A percentile compares a stretch with the other conserved stretches of the same genome.
These are phyloP conservation scores for Phytophthora constricta DNA, from an alignment of 352 stramenopile genomes.

Conservation along the genomic window DNA sequence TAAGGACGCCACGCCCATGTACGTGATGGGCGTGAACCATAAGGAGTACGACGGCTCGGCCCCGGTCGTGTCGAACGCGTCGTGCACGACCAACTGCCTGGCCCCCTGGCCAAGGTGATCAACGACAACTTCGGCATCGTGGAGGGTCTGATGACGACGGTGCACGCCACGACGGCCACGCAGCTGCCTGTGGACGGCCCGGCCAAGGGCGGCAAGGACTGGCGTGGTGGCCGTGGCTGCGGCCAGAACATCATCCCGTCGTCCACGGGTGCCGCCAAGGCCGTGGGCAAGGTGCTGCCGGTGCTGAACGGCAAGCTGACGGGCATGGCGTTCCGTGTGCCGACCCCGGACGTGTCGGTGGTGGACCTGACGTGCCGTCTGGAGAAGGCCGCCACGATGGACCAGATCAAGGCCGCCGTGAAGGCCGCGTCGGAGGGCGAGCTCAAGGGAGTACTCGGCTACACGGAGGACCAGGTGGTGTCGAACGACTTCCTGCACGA, in stretches of 20 bases:
- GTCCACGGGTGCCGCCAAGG: slow-evolving; percentile 96
- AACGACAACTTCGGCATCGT: slow-evolving; percentile 98
- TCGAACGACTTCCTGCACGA: slow-evolving; percentile 97
- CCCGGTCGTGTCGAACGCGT: slow-evolving; percentile 98
- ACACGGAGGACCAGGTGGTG: slow-evolving; percentile 97
- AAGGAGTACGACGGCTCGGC: slow-evolving; percentile 92
- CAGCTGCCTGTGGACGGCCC: slow-evolving; percentile 98
- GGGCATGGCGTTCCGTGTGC: slow-evolving; percentile 93
- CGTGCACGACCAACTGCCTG: slow-evolving; percentile 99
- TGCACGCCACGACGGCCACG: slow-evolving; percentile 98
- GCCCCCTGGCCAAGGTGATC: slow-evolving; percentile 97
- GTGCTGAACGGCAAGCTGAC: slow-evolving; percentile 92
- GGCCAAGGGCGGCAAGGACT: slow-evolving; percentile 95
- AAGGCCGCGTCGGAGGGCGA: slow-evolving; percentile 93
- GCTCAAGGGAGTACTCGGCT: slow-evolving; percentile 97
- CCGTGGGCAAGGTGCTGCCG: slow-evolving; percentile 76
- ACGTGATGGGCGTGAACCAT: slow-evolving; percentile 99
- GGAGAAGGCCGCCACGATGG: slow-evolving; percentile 93
- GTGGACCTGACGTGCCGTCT: slow-evolving; percentile 89
- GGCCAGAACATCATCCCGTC: slow-evolving; percentile 99
- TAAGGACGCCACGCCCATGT: slow-evolving; percentile 96
- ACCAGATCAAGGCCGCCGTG: slow-evolving; percentile 97
- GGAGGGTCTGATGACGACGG: slow-evolving; percentile 98
- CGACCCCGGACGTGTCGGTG: slow-evolving; percentile 89
- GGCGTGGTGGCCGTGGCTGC: slow-evolving; percentile 95